phyloP scores from a whole-genome alignment of 192 early-diverging fungal species.

The Podila verticillata region DNA sequence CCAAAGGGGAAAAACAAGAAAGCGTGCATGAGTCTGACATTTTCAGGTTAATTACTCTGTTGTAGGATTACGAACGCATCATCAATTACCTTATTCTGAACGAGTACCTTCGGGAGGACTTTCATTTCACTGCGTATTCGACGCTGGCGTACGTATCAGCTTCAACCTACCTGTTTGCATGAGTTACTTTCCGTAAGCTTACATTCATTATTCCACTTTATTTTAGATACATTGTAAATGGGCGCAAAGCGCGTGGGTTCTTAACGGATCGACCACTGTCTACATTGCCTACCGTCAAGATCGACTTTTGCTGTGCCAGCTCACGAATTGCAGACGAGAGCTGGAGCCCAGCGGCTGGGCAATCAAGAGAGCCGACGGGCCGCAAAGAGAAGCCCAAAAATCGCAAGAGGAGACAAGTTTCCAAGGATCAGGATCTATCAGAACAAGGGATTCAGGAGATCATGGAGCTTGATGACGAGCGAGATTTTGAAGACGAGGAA shows the following conservation, averaged over 20 bases:
- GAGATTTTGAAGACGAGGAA: conserved; percentile 3
- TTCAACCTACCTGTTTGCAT: neutral
- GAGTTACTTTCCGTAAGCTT: neutral
- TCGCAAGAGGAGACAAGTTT: neutral
- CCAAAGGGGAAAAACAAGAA: neutral
- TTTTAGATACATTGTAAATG: conserved; percentile 42
- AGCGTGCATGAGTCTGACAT: neutral
- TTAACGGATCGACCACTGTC: neutral
- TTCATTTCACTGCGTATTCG: conserved; percentile 68
- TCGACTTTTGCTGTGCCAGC: conserved; percentile 30
- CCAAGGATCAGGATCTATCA: neutral
- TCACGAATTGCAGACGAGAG: conserved; percentile 15
- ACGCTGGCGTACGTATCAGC: conserved; percentile 62
- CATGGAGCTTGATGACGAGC: conserved; percentile 4
- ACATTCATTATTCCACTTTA: neutral
- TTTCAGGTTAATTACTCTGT: neutral
- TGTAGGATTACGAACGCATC: conserved; percentile 64
- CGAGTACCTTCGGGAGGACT: conserved; percentile 67
- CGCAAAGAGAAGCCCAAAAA: neutral
- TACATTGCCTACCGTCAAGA: conserved; percentile 12
- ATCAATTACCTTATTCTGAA: conserved; percentile 61
- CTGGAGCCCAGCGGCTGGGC: too few species aligned
- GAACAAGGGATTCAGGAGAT: conserved; percentile 14
- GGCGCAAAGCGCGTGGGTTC: conserved; percentile 17
- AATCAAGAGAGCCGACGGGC: neutral